Base-by-base conservation (phyloP, 768 basidiomycete genomes). In the Suillus placidus region DNA sequence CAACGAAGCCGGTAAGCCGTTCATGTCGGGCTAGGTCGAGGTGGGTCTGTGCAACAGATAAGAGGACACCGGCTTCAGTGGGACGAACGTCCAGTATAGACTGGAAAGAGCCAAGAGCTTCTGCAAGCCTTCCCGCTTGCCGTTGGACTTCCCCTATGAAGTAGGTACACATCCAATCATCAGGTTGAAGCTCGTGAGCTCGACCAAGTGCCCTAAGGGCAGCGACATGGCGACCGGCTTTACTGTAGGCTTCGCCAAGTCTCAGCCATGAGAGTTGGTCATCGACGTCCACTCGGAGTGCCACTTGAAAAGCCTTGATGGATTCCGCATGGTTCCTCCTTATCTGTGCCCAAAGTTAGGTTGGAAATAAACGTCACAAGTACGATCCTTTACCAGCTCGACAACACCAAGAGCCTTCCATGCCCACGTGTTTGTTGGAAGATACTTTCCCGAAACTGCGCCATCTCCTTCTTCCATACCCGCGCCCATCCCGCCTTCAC, bases 331-430 rank as follows among this genome's bases (percentile, higher is more conserved):
- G 94, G 67, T 93, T 88, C 60, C 81, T 81, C 32, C 86, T 86
- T 64, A 82, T 86, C 93, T 95, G 67, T n/a, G 18, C 32, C 63
- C 14, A 49, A 8, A 34, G 14, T n/a, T 52, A 63, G 26, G 14
- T 49, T 34, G 8, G 18, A 23, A 35, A 67, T 70, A 62, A 57
- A 40, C 57, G 18, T 26, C 26, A 52, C 80, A 32, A 58, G 16
- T 8, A 42, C 12, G 16, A 30, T 60, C 26, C 10, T 90, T 76
- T 71, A 95, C 97, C 79, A 96, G 79, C 75, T 96, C 95, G 2
- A 95, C 95, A 0, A 94, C 87, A 1, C 95, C 97, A 42, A 94
- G 78, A 26, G 95, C 96, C 77, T 97, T 98, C 96, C 97, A 99
- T 4, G 97, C 97, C 97, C 97, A 99, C 9, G 90, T 85, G 71